Percentiles rank a stretch among this genome's conserved stretches.
phyloP scores from a whole-genome alignment of 495 filamentous ascomycete genomes.

The Hypoxylon trugodes region DNA sequence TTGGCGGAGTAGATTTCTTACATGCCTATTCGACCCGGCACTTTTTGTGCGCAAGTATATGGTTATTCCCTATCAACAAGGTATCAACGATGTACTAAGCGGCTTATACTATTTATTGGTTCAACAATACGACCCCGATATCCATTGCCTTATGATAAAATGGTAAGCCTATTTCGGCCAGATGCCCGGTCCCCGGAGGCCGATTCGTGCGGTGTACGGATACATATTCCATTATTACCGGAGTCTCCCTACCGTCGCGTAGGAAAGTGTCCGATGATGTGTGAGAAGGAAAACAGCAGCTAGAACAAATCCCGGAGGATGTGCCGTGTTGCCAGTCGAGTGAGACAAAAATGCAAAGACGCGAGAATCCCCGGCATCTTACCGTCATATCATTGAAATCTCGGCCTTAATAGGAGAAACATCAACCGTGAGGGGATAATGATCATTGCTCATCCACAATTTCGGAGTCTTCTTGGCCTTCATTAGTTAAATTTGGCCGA shows the following conservation, averaged over 20 bases:
- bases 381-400: neutral
- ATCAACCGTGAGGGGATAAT: slow-evolving; percentile 2
- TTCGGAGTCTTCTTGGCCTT: neutral
- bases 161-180: slow-evolving; percentile 21
- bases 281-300: neutral
- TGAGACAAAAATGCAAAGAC: slow-evolving; percentile 1
- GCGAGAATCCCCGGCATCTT: slow-evolving; percentile 2
- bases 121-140: slow-evolving; percentile 3
- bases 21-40: slow-evolving; percentile 22
- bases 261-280: neutral
- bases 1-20: slow-evolving; percentile 31
- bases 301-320: neutral
- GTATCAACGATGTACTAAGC: neutral
- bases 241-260: neutral
- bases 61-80: slow-evolving; percentile 30
- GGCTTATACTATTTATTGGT: neutral
- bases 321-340: neutral
- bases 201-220: neutral
- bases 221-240: neutral
- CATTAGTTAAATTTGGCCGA: neutral
- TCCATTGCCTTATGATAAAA: slow-evolving; percentile 28
- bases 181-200: slow-evolving; percentile 29
- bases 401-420: neutral
- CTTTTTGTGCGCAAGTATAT: slow-evolving; percentile 3
- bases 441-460: neutral